Base-by-base conservation (phyloP, 345 rosid genomes). In the Corchorus capsularis region DNA sequence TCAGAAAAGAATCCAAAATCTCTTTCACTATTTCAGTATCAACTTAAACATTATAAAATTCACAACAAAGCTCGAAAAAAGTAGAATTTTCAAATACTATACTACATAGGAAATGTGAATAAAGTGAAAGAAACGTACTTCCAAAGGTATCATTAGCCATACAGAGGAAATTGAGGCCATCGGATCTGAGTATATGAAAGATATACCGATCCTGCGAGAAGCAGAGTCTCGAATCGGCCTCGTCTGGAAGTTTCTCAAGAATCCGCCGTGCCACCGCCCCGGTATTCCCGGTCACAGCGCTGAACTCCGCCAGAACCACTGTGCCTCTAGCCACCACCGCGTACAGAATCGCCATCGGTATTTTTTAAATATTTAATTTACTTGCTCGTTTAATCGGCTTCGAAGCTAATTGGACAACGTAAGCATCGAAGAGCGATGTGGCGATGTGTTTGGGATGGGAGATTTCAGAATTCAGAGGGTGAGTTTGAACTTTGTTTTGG, bases 91-190 rank as follows among this genome's bases (percentile, higher is more conserved):
- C 9, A 17, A 62, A 19, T 7, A 47, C 4, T 39, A 39, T 39
- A 39, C 12, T 27, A 13, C 27, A n/a, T 19, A 59, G 13, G 8
- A 60, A 13, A 46, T 22, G 50, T 63, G 69, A 52, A 46, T 52
- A 71, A 68, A 79, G 32, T 43, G 43, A 53, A 45, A 70, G 73
- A 49, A 46, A 72, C 97, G 54, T 69, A 96, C 99, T 91, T 78
- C 99, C 99, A 19, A 96, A 94, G 75, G 95, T 87, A 46, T 94
- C 97, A 77, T 94, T 91, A 35, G 99, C 98, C 99, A 96, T 93
- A 79, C 98, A 96, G 81, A 96, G 93, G 81, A 92, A 96, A 77
- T 84, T 84, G 79, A 96, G 89, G 71, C 97, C 97, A 76, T 90
- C 94, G 54, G 97, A 92, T 91, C 96, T 91, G 76, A 93, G 95